A percentile compares a stretch with the other conserved stretches of the same genome.
Evolutionary conservation across 2,329 filamentous ascomycete genomes (phyloP).

Genomic region (Aspergillus luchuensis): DNA sequence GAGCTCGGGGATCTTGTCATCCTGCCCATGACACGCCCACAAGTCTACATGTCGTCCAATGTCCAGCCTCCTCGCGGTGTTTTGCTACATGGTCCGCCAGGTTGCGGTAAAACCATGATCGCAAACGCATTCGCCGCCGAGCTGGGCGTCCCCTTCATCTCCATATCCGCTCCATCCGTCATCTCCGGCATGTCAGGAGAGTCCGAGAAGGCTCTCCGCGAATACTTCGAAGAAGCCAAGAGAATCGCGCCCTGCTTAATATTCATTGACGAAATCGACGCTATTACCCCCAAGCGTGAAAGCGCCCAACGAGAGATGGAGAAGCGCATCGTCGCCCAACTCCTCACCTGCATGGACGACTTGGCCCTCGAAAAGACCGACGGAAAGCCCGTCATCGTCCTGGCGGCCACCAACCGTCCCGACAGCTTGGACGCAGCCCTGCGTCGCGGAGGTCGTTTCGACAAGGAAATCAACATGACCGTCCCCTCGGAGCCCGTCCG

Average conservation of each 20-base stretch:
- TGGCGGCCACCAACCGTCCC: slow-evolving; percentile 87
- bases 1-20: slow-evolving; percentile 72
- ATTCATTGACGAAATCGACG: slow-evolving; percentile 91
- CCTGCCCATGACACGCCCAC: slow-evolving; percentile 69
- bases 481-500: slow-evolving; percentile 80
- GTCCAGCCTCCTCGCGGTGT: slow-evolving; percentile 74
- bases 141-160: slow-evolving; percentile 74
- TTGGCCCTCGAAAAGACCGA: slow-evolving; percentile 71
- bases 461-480: slow-evolving; percentile 81
- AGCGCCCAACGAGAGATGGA: slow-evolving; percentile 86
- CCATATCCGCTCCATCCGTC: slow-evolving; percentile 78
- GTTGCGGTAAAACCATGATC: slow-evolving; percentile 84
- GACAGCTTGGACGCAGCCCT: slow-evolving; percentile 82
- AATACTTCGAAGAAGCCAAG: slow-evolving; percentile 86
- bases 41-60: slow-evolving; percentile 65
- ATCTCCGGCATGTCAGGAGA: slow-evolving; percentile 87
- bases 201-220: slow-evolving; percentile 81
- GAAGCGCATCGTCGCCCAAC: slow-evolving; percentile 78
- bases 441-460: slow-evolving; percentile 73
- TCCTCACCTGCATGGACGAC: slow-evolving; percentile 84
- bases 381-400: slow-evolving; percentile 78
- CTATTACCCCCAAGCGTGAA: slow-evolving; percentile 83
- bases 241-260: slow-evolving; percentile 83
- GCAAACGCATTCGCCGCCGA: slow-evolving; percentile 77
- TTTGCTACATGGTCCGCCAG: slow-evolving; percentile 78